phyloP scores from a whole-genome alignment of 1,284 basidiomycete species.

The Thecaphora thlaspeos region DNA sequence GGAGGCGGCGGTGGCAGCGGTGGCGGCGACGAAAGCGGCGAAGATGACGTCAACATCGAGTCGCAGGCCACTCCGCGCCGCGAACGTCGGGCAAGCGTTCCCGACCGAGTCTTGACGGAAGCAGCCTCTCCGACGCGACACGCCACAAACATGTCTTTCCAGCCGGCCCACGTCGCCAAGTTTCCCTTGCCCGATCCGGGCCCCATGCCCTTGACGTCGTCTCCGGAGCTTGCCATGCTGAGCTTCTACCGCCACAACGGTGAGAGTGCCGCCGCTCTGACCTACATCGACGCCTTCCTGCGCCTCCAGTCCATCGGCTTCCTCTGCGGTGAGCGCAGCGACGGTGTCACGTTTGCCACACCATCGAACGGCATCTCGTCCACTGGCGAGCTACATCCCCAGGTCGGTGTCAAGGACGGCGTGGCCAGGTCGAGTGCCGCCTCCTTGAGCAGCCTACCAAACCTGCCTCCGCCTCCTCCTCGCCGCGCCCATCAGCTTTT shows the following conservation, averaged over 20 bases:
- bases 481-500: constrained; percentile 12
- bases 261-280: constrained; percentile 2
- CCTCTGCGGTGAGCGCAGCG: constrained; percentile 22
- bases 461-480: not conserved
- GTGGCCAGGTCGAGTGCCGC: constrained; percentile 9
- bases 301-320: constrained; percentile 30
- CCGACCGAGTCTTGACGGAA: too few species aligned
- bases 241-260: constrained; percentile 16
- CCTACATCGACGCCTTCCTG: constrained; percentile 23
- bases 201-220: constrained; percentile 27
- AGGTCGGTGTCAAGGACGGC: constrained; percentile 22
- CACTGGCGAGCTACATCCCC: constrained; percentile 24
- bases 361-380: constrained; percentile 28
- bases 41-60: too few species aligned
- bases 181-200: constrained; percentile 11
- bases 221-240: constrained; percentile 37
- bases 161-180: not conserved
- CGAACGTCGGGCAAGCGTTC: too few species aligned
- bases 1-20: too few species aligned
- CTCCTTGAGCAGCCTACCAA: not conserved
- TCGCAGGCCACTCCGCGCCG: too few species aligned
- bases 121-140: too few species aligned
- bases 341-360: constrained; percentile 22
- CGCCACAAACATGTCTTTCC: too few species aligned
- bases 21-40: too few species aligned